Conservation (phyloP, 805 yeast species). For the Candida xiaguanensis region DNA sequence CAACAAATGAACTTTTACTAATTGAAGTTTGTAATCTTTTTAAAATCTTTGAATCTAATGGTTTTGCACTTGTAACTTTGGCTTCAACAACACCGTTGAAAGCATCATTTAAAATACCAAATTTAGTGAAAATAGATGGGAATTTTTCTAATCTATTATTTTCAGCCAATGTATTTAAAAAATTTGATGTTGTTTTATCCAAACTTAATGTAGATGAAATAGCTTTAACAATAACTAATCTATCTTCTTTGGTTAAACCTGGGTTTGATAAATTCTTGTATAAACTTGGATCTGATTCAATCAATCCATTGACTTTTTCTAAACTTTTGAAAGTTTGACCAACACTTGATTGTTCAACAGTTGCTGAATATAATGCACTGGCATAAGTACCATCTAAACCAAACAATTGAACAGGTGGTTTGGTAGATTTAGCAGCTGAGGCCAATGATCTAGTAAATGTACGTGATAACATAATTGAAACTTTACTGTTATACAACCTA, state of each 20-base stretch:
- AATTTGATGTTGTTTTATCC: slow-evolving; percentile 73
- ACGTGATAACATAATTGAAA: slow-evolving; percentile 53
- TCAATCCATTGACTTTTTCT: slow-evolving; percentile 48
- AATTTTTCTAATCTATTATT: slow-evolving; percentile 87
- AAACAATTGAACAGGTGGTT: slow-evolving; percentile 89
- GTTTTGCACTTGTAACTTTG: slow-evolving; percentile 80
- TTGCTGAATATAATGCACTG: slow-evolving; percentile 87
- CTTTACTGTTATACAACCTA: neutral
- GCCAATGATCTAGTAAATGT: slow-evolving; percentile 70
- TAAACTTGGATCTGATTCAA: slow-evolving; percentile 63
- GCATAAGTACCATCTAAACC: slow-evolving; percentile 98
- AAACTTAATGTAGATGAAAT: slow-evolving; percentile 47
- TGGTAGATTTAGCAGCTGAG: slow-evolving; percentile 59
- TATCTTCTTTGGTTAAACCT: slow-evolving; percentile 70
- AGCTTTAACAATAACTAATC: slow-evolving; percentile 64
- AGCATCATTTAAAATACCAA: slow-evolving; percentile 77
- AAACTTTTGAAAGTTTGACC: slow-evolving; percentile 69
- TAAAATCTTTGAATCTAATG: slow-evolving; percentile 78
- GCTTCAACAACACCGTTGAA: slow-evolving; percentile 91
- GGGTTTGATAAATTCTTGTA: slow-evolving; percentile 70
- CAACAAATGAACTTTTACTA: slow-evolving; percentile 74
- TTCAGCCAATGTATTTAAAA: slow-evolving; percentile 82
- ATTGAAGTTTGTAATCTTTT: slow-evolving; percentile 76
- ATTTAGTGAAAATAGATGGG: slow-evolving; percentile 62
- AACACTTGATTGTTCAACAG: slow-evolving; percentile 75